phyloP scores from a whole-genome alignment of 164 flowering plant genomes.

The Nelumbo lutea region DNA sequence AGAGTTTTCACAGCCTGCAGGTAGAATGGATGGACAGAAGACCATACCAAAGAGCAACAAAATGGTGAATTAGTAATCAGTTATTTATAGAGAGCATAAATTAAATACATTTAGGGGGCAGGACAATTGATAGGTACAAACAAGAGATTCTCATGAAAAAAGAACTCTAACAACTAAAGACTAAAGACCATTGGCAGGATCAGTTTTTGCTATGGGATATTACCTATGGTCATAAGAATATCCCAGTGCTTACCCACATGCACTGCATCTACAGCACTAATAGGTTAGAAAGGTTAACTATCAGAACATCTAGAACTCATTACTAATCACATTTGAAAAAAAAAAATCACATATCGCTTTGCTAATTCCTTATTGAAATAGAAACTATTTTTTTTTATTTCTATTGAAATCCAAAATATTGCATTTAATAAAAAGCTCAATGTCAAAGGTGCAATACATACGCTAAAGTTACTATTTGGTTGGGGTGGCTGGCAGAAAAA shows the following conservation, averaged over 20 bases:
- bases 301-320: not conserved
- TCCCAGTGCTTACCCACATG: not conserved
- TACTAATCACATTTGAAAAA: not conserved
- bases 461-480: too few species aligned
- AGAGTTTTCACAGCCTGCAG: slow-evolving; percentile 54
- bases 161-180: too few species aligned
- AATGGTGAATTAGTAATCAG: slow-evolving; percentile 1
- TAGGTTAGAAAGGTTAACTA: not conserved
- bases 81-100: not conserved
- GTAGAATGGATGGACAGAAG: not conserved
- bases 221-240: not conserved
- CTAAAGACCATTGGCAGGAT: too few species aligned
- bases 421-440: too few species aligned
- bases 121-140: not conserved
- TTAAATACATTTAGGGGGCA: not conserved
- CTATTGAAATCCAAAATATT: too few species aligned
- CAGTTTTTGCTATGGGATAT: too few species aligned
- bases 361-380: too few species aligned
- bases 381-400: too few species aligned
- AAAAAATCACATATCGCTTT: too few species aligned
- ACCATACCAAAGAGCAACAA: not conserved
- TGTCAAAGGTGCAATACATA: too few species aligned
- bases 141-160: too few species aligned
- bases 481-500: too few species aligned
- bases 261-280: not conserved